phyloP scores from a whole-genome alignment of 495 filamentous ascomycete species.

The Penicillium bialowiezense region DNA sequence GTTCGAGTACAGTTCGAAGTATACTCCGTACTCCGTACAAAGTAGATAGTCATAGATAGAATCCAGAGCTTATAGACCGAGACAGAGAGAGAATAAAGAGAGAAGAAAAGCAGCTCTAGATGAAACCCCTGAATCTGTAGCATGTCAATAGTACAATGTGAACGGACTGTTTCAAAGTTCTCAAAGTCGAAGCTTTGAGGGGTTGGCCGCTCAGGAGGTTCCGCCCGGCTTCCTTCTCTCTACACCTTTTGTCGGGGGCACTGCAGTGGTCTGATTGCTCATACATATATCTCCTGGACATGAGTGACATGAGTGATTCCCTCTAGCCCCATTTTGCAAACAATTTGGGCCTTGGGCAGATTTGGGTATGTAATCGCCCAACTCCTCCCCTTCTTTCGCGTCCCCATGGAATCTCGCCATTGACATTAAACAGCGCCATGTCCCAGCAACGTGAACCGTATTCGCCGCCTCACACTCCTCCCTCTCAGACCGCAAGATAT shows the following conservation, averaged over 20 bases:
- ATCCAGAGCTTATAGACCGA: too few relatives aligned
- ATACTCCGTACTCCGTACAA: too few relatives aligned
- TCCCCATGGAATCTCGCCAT: background rate
- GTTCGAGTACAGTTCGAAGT: too few relatives aligned
- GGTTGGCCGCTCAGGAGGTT: constrained; percentile 26
- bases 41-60: too few relatives aligned
- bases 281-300: too few relatives aligned
- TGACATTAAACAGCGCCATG: constrained; percentile 25
- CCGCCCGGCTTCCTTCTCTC: constrained; percentile 18
- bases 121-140: constrained; percentile 5
- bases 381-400: too few relatives aligned
- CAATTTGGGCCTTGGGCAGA: constrained; percentile 11
- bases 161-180: too few relatives aligned
- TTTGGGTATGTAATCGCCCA: constrained; percentile 19
- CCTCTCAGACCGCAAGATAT: constrained; percentile 32
- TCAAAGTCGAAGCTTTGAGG: too few relatives aligned
- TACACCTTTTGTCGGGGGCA: too few relatives aligned
- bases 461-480: constrained; percentile 48
- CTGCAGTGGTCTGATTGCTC: too few relatives aligned
- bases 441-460: constrained; percentile 29
- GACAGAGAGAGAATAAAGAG: too few relatives aligned
- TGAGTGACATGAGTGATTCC: background rate
- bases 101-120: background rate
- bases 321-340: background rate
- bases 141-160: background rate